A percentile compares a stretch with the other conserved stretches of the same genome.
Evolutionary conservation across 2,329 filamentous ascomycete species (phyloP).

Genomic region (Dactylellina drechsleri): DNA sequence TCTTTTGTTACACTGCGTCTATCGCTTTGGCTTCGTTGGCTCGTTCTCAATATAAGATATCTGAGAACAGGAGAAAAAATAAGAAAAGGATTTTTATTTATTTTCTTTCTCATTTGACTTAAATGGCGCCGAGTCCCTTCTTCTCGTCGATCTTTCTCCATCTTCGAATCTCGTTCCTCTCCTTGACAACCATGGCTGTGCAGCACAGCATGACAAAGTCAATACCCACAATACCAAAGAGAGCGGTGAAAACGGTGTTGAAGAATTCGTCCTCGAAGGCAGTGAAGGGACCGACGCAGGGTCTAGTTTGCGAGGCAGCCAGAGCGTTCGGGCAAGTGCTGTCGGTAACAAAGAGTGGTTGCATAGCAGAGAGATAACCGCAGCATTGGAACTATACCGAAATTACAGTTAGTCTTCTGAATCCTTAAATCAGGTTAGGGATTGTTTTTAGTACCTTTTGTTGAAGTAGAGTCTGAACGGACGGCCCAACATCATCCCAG

Average conservation of each 20-base stretch:
- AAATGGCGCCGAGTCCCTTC: slow-evolving; percentile 68
- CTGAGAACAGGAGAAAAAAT: too few relatives aligned
- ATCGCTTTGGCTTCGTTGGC: too few relatives aligned
- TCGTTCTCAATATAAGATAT: too few relatives aligned
- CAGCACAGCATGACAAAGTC: slow-evolving; percentile 75
- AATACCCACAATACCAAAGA: slow-evolving; percentile 81
- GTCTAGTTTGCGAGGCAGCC: slow-evolving; percentile 74
- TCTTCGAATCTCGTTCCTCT: slow-evolving; percentile 80
- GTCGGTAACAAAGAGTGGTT: slow-evolving; percentile 77
- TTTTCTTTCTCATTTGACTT: neutral
- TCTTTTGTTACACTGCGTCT: too few relatives aligned
- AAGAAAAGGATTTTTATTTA: too few relatives aligned
- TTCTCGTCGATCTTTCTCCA: slow-evolving; percentile 86
- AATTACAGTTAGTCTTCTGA: neutral
- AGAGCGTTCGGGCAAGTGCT: slow-evolving; percentile 74
- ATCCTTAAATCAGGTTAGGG: slow-evolving; percentile 3
- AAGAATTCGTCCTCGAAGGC: slow-evolving; percentile 76
- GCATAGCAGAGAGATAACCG: slow-evolving; percentile 74
- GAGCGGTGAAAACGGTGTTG: slow-evolving; percentile 79
- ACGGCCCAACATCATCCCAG: slow-evolving; percentile 70
- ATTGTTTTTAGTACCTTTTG: slow-evolving; percentile 67
- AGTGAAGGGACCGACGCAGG: slow-evolving; percentile 75
- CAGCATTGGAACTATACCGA: slow-evolving; percentile 77
- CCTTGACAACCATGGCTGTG: slow-evolving; percentile 80
- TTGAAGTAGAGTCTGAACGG: slow-evolving; percentile 76